These are phyloP conservation scores for Coniella lustricola DNA, from an alignment of 2,329 filamentous ascomycete species.

Conservation along the genomic window DNA sequence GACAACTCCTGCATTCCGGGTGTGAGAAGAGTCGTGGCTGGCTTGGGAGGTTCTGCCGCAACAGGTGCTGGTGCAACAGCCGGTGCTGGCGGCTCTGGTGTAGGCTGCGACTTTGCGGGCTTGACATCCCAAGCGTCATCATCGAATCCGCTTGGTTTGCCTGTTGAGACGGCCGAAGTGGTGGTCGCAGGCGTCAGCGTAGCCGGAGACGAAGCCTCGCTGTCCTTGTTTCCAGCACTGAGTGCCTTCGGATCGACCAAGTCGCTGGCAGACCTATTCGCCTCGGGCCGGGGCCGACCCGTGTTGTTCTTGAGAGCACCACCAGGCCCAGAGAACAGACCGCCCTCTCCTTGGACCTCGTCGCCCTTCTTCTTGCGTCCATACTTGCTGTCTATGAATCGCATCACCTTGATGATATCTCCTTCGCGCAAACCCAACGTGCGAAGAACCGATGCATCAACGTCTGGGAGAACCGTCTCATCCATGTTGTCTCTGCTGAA, in stretches of 20 bases:
- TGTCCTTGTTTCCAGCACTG: conserved; percentile 48
- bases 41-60: conserved; percentile 32
- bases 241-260: conserved; percentile 84
- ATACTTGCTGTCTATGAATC: conserved; percentile 74
- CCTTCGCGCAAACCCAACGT: conserved; percentile 92
- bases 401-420: conserved; percentile 94
- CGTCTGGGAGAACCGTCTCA: conserved; percentile 83
- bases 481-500: conserved; percentile 93
- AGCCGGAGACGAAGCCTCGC: conserved; percentile 29
- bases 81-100: conserved; percentile 27
- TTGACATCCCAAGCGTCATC: conserved; percentile 98
- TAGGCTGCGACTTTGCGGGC: conserved; percentile 53
- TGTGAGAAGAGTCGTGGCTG: conserved; percentile 41
- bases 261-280: conserved; percentile 78
- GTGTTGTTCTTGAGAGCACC: conserved; percentile 91
- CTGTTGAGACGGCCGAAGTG: conserved; percentile 17
- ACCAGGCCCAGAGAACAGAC: conserved; percentile 89
- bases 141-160: conserved; percentile 61
- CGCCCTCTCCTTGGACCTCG: conserved; percentile 37
- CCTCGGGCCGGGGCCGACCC: conserved; percentile 80
- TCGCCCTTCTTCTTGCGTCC: conserved; percentile 59
- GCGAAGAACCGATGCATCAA: conserved; percentile 73
- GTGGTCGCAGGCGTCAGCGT: conserved; percentile 17
- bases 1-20: conserved; percentile 60
- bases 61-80: conserved; percentile 30